These are phyloP conservation scores for Piloderma croceum DNA, from an alignment of 768 basidiomycete species.

Conservation along the genomic window DNA sequence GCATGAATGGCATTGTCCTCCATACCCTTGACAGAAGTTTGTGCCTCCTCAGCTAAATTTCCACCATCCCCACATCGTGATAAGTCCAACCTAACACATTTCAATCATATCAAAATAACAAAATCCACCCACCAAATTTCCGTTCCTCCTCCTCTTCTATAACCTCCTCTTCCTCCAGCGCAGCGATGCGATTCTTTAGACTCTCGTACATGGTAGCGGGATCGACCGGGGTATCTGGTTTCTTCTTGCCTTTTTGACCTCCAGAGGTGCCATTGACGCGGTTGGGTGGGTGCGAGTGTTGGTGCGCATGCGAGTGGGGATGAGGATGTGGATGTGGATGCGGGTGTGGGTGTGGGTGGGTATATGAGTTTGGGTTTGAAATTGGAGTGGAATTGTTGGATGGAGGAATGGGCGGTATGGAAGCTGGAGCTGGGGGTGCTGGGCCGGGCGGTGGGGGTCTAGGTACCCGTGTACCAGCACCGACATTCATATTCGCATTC, in stretches of 20 bases:
- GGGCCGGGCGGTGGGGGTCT: no score
- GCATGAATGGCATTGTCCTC: conserved; percentile 77
- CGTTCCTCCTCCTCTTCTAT: conserved; percentile 84
- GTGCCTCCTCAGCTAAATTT: conserved; percentile 75
- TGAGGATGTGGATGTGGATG: conserved; percentile 27
- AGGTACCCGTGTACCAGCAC: no score
- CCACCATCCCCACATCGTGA: no score
- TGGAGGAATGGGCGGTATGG: conserved; percentile 52
- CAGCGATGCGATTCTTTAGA: conserved; percentile 83
- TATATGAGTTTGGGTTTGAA: no score
- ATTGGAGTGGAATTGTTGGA: no score
- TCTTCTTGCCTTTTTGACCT: conserved; percentile 61
- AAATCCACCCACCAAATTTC: conserved; percentile 55
- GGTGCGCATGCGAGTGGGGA: conserved; percentile 34
- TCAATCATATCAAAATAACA: conserved; percentile 6
- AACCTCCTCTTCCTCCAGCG: conserved; percentile 82
- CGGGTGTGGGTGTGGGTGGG: conserved; percentile 26
- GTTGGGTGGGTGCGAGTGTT: conserved; percentile 32
- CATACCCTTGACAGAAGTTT: conserved; percentile 78
- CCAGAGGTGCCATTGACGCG: no score
- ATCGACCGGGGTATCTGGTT: conserved; percentile 62
- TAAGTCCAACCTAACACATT: conserved; percentile 5
- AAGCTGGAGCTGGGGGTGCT: conserved; percentile 57
- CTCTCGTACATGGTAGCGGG: conserved; percentile 85
- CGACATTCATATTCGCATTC: no score